These are phyloP conservation scores for Herpetomonas samuelpessoai DNA, from an alignment of 208 protist species.

Conservation along the genomic window DNA sequence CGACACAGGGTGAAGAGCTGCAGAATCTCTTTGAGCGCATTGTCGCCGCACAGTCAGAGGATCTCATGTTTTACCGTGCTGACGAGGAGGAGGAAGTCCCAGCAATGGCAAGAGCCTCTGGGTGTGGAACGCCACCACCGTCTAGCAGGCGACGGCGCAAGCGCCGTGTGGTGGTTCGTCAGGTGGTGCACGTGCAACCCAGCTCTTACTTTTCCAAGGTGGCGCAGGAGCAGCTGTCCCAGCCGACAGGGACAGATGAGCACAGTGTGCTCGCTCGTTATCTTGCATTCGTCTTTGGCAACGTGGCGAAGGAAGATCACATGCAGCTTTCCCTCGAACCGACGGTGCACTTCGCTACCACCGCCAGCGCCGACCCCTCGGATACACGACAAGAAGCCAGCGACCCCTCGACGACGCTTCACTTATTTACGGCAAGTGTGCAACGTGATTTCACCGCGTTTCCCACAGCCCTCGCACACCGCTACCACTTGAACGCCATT, in stretches of 20 bases:
- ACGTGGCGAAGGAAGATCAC: background rate
- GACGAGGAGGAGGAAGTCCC: too few relatives aligned
- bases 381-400: background rate
- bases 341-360: slow-evolving; percentile 21
- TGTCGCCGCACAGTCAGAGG: background rate
- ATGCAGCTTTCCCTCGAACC: slow-evolving; percentile 16
- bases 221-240: slow-evolving; percentile 5
- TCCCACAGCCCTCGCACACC: slow-evolving; percentile 76
- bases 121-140: too few relatives aligned
- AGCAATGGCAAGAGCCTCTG: too few relatives aligned
- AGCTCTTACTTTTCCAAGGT: slow-evolving; percentile 29
- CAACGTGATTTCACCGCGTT: slow-evolving; percentile 64
- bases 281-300: slow-evolving; percentile 2
- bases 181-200: slow-evolving; percentile 48
- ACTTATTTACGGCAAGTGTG: slow-evolving; percentile 60
- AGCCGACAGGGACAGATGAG: background rate
- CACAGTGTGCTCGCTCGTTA: slow-evolving; percentile 4
- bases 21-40: background rate
- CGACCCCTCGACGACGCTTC: slow-evolving; percentile 21
- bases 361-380: slow-evolving; percentile 10
- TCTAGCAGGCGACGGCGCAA: background rate
- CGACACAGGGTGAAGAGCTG: slow-evolving; percentile 13
- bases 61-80: background rate
- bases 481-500: slow-evolving; percentile 73
- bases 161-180: slow-evolving; percentile 33